phyloP scores from a whole-genome alignment of 805 yeast species.

The Sungouiozyma ichnusensis region DNA sequence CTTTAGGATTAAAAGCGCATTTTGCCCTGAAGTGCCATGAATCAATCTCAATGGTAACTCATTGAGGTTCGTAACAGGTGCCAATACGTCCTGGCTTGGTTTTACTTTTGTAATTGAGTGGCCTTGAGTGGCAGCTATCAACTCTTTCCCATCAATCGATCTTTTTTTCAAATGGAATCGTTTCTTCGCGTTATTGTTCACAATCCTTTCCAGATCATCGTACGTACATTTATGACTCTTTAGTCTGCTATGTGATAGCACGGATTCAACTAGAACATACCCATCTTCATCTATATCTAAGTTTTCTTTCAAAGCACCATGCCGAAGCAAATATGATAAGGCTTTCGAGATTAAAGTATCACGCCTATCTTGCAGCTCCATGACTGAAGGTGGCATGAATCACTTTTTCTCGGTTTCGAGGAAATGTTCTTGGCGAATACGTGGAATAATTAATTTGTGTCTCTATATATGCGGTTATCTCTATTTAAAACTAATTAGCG shows the following conservation, averaged over 20 bases:
- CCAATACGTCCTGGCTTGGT: constrained; percentile 34
- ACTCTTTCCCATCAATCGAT: constrained; percentile 14
- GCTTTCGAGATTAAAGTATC: constrained; percentile 58
- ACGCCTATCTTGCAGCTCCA: constrained; percentile 18
- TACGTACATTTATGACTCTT: constrained; percentile 44
- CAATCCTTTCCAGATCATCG: constrained; percentile 52
- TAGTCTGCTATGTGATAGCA: constrained; percentile 49
- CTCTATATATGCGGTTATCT: constrained; percentile 1
- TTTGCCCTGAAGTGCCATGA: constrained; percentile 65
- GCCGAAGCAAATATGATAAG: constrained; percentile 71
- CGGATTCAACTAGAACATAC: constrained; percentile 41
- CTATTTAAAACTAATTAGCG: constrained; percentile 6
- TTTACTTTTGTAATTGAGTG: constrained; percentile 49
- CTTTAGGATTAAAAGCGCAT: constrained; percentile 37
- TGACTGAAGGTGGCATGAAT: too few species aligned
- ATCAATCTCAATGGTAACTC: constrained; percentile 46
- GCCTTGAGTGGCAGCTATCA: constrained; percentile 88
- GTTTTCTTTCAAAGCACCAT: constrained; percentile 64
- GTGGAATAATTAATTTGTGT: too few species aligned
- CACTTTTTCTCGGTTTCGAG: too few species aligned
- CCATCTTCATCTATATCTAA: constrained; percentile 60
- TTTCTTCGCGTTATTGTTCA: constrained; percentile 55
- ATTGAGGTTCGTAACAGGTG: constrained; percentile 26
- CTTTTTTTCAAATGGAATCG: constrained; percentile 44
- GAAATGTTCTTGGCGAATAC: too few species aligned